Percentiles rank a stretch among this genome's conserved stretches.
These are phyloP conservation scores for Mallotus nudiflorus DNA, from an alignment of 345 rosid genomes.

Conservation along the genomic window DNA sequence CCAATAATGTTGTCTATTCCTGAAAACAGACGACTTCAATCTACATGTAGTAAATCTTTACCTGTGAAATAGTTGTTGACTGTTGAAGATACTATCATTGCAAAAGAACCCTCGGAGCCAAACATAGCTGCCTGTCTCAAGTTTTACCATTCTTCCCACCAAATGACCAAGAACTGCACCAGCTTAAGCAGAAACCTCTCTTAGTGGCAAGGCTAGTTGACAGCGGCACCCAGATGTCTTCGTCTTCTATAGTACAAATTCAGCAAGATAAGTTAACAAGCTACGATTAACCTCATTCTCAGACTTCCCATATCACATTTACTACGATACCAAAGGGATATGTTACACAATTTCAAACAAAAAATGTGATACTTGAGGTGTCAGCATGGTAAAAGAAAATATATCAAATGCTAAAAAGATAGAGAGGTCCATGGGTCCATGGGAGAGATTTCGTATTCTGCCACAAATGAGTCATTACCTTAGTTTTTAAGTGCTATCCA, in stretches of 20 bases:
- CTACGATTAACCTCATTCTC: not conserved
- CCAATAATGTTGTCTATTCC: too few relatives aligned
- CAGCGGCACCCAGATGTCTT: not conserved
- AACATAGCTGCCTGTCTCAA: too few relatives aligned
- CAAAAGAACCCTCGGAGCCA: too few relatives aligned
- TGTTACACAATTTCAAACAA: not conserved
- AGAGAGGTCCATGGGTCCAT: too few relatives aligned
- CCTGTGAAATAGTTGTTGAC: too few relatives aligned
- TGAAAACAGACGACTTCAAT: too few relatives aligned
- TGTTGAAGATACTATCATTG: too few relatives aligned
- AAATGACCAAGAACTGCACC: not conserved
- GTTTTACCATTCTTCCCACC: not conserved
- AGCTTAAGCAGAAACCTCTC: not conserved
- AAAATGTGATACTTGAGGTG: not conserved
- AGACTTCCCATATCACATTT: not conserved
- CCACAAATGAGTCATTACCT: too few relatives aligned
- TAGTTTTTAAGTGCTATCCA: too few relatives aligned
- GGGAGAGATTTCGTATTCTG: too few relatives aligned
- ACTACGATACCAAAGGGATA: not conserved
- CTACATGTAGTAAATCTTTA: too few relatives aligned
- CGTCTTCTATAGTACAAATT: not conserved
- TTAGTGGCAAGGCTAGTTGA: not conserved
- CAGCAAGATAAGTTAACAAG: not conserved
- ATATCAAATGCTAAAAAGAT: not conserved
- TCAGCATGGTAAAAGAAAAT: not conserved